Evolutionary conservation across 352 stramenopile species (phyloP), one percentile per base, ranked within the genome.

Genomic region (Phytophthora crassamura): DNA sequence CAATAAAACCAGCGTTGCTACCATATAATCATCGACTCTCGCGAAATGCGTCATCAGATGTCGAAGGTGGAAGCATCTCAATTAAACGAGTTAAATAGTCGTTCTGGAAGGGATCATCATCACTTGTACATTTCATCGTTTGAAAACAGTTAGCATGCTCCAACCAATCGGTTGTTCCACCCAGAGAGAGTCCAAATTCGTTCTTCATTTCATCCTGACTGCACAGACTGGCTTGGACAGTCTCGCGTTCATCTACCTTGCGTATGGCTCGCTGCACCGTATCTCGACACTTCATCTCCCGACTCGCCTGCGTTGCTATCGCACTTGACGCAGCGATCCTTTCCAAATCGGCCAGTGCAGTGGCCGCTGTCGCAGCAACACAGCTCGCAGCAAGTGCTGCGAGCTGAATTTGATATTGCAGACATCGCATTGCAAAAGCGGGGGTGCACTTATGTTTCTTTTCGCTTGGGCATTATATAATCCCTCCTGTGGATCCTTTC

Each of bases 401-500:
- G 45, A 52, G 28, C 45, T 30, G 32, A 9, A 52, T 28, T 46
- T 46, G 10, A 30, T 30, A 7, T 52, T 52, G 32, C 45, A 52
- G 15, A 36, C 3, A 52, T 18, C 11, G n/a, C 30, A 52, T 8
- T n/a, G 12, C n/a, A 52, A 40, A 12, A 41, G 28, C n/a, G 45
- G 7, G 11, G 28, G 20, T 14, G 25, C 35, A 20, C 18, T 15
- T 41, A 46, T 10, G 14, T 46, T 14, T 16, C 14, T 12, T 7
- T 46, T 46, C 11, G 40, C 40, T n/a, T 20, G 40, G 30, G 40
- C 18, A 46, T 20, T 46, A 12, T 32, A 46, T 8, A 7, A 20
- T 3, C 40, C 40, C 16, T n/a, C n/a, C 15, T 30, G 40, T n/a
- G 40, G 40, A 33, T 28, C 40, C n/a, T 46, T 46, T 25, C 18